Base-by-base conservation (phyloP, 2,329 filamentous ascomycete genomes). In the Hypoxylon sp. region DNA sequence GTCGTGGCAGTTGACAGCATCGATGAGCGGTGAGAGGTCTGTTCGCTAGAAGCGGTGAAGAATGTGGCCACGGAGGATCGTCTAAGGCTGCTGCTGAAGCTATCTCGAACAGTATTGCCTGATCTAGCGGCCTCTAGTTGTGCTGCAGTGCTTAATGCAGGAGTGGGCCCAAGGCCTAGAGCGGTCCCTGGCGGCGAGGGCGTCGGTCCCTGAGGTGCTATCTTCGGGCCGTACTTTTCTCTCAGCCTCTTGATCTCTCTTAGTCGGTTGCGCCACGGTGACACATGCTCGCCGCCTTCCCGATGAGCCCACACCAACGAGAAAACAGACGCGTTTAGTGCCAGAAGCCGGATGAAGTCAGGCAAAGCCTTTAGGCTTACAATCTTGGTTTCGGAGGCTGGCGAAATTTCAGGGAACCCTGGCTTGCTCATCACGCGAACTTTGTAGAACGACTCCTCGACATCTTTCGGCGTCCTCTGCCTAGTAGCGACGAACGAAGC, bases 311-410 rank as follows among this genome's bases (percentile, higher is more conserved):
- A 98, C n/a, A 98, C 94, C 48, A 92, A 87, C 1, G 92, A 94
- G 79, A 98, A 98, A 8, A 98, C 93, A 13, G 93, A 97, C 0
- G 96, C 94, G 76, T 98, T 98, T 69, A 99, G 87, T 0, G 95
- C 94, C 17, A 98, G 84, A 51, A 97, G 90, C 39, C 96, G 90
- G 58, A 98, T 92, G 77, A 98, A 97, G 9, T 90, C 87, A 0
- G 94, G 92, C 8, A 99, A 85, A 11, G 93, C 93, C 72, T 89
- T 90, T 33, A 95, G 87, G 14, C 92, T 94, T 65, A 99, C 88
- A 74, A 98, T 92, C 79, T 98, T 98, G 8, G 92, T 91, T 70
- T 95, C 92, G 0, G 93, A 92, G 0, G 94, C 94, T 0, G 95
- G 93, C 0, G 94, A 98, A 57, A 98, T 93, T 73, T 95, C 92